Evolutionary conservation across 805 yeast species (phyloP).

Genomic region (Wickerhamiella sorbophila): DNA sequence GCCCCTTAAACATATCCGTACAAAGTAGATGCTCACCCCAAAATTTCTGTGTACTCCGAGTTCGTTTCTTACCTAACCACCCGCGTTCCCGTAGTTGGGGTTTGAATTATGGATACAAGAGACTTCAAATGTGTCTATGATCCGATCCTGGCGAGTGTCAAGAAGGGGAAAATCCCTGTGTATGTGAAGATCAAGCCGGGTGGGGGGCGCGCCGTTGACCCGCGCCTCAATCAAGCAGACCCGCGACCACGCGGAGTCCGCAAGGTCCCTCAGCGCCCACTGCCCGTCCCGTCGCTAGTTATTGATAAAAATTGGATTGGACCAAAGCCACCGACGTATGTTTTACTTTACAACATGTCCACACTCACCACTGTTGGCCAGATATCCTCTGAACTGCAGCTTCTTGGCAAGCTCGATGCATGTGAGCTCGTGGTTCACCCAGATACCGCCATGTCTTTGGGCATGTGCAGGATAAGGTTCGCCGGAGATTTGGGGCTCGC

Average conservation of each 20-base stretch:
- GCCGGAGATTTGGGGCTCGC: background rate
- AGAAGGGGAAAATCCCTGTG: background rate
- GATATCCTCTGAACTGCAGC: constrained; percentile 1
- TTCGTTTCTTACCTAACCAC: too few species aligned
- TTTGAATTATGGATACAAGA: background rate
- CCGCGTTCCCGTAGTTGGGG: too few species aligned
- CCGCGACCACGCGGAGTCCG: background rate
- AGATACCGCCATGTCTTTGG: background rate
- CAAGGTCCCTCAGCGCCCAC: background rate
- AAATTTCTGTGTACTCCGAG: background rate
- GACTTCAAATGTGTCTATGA: background rate
- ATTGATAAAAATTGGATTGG: constrained; percentile 5
- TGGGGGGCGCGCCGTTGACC: constrained; percentile 3
- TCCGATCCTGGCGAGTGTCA: background rate
- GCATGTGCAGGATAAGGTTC: background rate
- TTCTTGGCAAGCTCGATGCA: constrained; percentile 2
- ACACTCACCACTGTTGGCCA: constrained; percentile 3
- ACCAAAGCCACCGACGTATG: constrained; percentile 1
- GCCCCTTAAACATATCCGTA: constrained; percentile 66
- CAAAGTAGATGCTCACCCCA: constrained; percentile 34
- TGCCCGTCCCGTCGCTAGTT: constrained; percentile 4
- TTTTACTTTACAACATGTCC: constrained; percentile 2
- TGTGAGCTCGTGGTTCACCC: constrained; percentile 6
- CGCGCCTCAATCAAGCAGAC: background rate
- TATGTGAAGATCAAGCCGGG: background rate